Evolutionary conservation across 2,329 filamentous ascomycete genomes (phyloP), one percentile per base, ranked within the genome.

Genomic region (Sporothrix globosa): DNA sequence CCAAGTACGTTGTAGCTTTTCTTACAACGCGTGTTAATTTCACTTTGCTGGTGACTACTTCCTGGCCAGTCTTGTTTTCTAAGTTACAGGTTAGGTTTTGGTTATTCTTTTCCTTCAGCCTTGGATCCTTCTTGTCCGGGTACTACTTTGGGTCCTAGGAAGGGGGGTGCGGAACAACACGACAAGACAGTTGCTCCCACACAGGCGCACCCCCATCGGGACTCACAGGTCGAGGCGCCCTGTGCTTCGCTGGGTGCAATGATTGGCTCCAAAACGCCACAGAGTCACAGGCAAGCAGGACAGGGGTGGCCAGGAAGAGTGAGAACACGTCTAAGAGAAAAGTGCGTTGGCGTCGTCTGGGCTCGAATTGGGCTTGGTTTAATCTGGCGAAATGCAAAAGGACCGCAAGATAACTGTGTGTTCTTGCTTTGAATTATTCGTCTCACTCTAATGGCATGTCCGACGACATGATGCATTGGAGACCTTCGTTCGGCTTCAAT

Each of bases 211-310:
- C 11, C 11, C 54, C n/a, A 48, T 53, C 63, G 44, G 44, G 61
- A n/a, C 17, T 48, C 44, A 21, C 41, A 44, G 5, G 61, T 10
- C 56, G 34, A 52, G 27, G 39, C 41, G 39, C n/a, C 58, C 41
- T 48, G 58, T 65, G 44, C 61, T 50, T 34, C 34, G 34, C 34
- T 34, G 6, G 63, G 27, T 27, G 39, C 10, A 48, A 39, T 66
- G 44, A 52, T 66, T 66, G 63, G 63, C 13, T 48, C 27, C n/a
- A 50, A 39, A 66, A 52, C 63, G 63, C 46, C 27, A 52, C 46
- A 66, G n/a, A 27, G 60, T 63, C 21, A 34, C 63, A 53, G 44
- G 7, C 34, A 66, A 34, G 10, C 13, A 52, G n/a, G 52, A 39
- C 21, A 48, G 41, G 21, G 60, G 19, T 21, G 11, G 61, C 9